Evolutionary conservation across 179 eudicot species (phyloP), one percentile per base, ranked within the genome.

Genomic region (Silene noctiflora): DNA sequence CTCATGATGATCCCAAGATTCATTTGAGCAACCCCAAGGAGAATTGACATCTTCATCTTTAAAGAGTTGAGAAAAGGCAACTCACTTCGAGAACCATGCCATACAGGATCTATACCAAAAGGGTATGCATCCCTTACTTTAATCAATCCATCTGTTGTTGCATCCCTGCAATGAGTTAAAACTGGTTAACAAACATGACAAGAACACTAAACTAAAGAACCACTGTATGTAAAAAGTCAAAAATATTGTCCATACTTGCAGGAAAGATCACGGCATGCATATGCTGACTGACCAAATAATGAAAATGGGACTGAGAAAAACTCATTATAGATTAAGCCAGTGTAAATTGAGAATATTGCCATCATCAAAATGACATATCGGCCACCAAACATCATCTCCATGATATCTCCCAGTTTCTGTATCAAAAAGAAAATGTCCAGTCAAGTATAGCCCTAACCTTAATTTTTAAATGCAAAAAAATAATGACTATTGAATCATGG

Each of bases 321-420:
- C 65, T 91, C 97, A 64, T 91, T 91, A 78, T 91, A 91, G 65
- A 91, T 81, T 51, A 91, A 66, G 73, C 94, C 97, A 12, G 97
- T 88, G 85, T 90, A 91, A 80, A 91, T 91, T 42, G 97, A 91
- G 80, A 91, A 90, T 68, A 90, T 69, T 27, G 97, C 86, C 97
- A 91, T 91, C 94, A 91, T 85, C 86, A 91, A 59, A 67, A 91
- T 91, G 62, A 90, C 80, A 81, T 90, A 91, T 27, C 97, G 92
- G 33, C 99, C 99, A 68, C 99, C 99, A 89, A 91, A 95, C 77
- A 95, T 90, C 96, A 95, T 92, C 83, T 95, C 97, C 99, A 92
- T 95, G 81, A 95, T 91, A 87, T 96, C 93, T 62, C 97, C 99
- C 75, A 95, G 96, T 91, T 81, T 91, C 99, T 95, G 95, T 46